Evolutionary conservation across 176 grass and related monocot genomes (phyloP).

Genomic region (Aechmea fasciata): DNA sequence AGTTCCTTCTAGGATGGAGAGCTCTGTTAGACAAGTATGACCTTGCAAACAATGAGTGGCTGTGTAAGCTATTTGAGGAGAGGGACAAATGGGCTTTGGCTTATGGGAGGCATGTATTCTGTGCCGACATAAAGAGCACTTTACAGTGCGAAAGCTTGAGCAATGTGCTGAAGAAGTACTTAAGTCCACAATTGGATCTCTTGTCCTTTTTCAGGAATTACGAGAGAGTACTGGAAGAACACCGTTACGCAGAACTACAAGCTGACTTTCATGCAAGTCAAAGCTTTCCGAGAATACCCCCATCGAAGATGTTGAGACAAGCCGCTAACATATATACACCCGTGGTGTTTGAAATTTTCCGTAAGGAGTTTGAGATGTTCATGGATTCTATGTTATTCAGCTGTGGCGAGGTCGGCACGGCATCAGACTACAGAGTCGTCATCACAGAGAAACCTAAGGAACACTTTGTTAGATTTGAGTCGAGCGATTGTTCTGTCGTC

Average conservation of each 20-base stretch:
- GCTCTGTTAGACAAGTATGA: constrained; percentile 78
- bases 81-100: constrained; percentile 66
- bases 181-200: constrained; percentile 65
- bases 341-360: constrained; percentile 73
- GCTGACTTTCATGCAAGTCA: constrained; percentile 90
- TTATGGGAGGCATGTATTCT: constrained; percentile 65
- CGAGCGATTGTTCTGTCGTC: constrained; percentile 38
- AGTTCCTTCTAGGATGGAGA: constrained; percentile 63
- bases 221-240: constrained; percentile 63
- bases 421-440: constrained; percentile 54
- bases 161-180: constrained; percentile 46
- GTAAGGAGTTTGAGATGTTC: constrained; percentile 90
- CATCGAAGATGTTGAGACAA: constrained; percentile 76
- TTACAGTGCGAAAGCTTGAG: constrained; percentile 60
- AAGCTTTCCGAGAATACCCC: constrained; percentile 81
- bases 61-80: constrained; percentile 58
- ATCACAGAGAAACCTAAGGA: constrained; percentile 67
- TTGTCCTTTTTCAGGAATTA: constrained; percentile 75
- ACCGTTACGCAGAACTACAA: constrained; percentile 84
- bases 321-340: constrained; percentile 76
- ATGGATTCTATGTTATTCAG: constrained; percentile 83
- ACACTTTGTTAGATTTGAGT: constrained; percentile 70
- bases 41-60: constrained; percentile 67
- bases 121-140: constrained; percentile 59
- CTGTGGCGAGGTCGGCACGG: constrained; percentile 38